phyloP scores from a whole-genome alignment of 805 yeast genomes.

The Sugiyamaella valdiviana region DNA sequence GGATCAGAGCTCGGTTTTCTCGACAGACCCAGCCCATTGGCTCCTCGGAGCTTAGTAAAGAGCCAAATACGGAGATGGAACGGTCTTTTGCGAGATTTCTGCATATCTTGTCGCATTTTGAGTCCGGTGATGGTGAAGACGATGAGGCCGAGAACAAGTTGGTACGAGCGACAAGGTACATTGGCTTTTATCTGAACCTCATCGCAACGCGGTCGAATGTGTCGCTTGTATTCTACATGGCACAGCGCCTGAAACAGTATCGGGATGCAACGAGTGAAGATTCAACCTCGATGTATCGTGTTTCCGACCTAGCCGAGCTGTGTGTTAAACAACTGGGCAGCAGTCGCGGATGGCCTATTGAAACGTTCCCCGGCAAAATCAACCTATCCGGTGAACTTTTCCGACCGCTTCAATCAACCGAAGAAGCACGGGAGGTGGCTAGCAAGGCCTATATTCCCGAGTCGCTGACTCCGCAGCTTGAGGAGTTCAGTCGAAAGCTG shows the following conservation, averaged over 20 bases:
- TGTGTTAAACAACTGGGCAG: conserved; percentile 54
- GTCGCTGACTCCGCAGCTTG: conserved; percentile 26
- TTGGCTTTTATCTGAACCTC: conserved; percentile 52
- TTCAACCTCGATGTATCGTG: conserved; percentile 44
- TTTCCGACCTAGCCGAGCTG: conserved; percentile 70
- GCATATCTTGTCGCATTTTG: conserved; percentile 67
- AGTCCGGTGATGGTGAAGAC: conserved; percentile 35
- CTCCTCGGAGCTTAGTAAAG: too few relatives aligned
- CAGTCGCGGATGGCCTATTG: conserved; percentile 57
- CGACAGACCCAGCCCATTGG: conserved; percentile 28
- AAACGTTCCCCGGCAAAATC: conserved; percentile 77
- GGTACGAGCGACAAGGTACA: conserved; percentile 48
- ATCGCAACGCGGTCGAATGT: conserved; percentile 62
- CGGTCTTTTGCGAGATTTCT: conserved; percentile 59
- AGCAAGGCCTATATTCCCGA: conserved; percentile 53
- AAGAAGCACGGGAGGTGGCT: conserved; percentile 52
- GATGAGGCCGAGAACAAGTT: conserved; percentile 13
- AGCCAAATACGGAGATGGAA: conserved; percentile 49
- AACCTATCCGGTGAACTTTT: conserved; percentile 65
- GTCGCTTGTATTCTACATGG: conserved; percentile 65
- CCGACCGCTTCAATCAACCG: conserved; percentile 50
- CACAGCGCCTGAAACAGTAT: conserved; percentile 74
- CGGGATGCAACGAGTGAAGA: conserved; percentile 48
- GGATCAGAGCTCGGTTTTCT: conserved; percentile 59
- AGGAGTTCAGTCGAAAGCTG: neutral